Base-by-base conservation (phyloP, 75 land plant genomes). In the Sequoiadendron giganteum region DNA sequence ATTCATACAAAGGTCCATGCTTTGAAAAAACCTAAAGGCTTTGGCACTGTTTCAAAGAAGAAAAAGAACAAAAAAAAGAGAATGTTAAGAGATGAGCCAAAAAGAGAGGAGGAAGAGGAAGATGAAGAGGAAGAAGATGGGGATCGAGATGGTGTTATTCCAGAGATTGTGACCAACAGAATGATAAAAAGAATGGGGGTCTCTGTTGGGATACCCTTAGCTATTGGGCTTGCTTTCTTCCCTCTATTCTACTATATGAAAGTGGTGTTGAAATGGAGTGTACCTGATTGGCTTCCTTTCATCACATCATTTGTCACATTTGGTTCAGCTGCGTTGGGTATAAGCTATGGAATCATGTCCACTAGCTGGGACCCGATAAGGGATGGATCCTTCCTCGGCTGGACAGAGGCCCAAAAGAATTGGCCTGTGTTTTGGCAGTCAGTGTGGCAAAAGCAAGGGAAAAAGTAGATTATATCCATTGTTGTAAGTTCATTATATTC, bases 391-490 rank as follows among this genome's bases (percentile, higher is more conserved):
- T 13, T 96, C 39, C 91, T 95, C 21, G 99, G 99, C 3, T 91
- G 95, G 94, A 95, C 95, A 68, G 93, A 97, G 87, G 90, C 88
- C 18, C 88, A 93, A 88, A 88, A 90, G 89, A 96, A 97, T 86
- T 96, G 99, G 99, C 95, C 92, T 85, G 94, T 92, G 73, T 90
- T 97, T 82, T 94, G 95, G 96, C 91, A 93, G 65, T 85, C 86
- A 47, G 68, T 85, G 32, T 55, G 86, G 86, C 40, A 85, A 49
- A 85, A 55, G 36, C 56, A 19, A 52, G 65, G 86, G 13, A 85
- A 85, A 65, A 85, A 54, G 38, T 54, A 85, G 86, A 36, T 28
- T 7, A 0, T 36, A 36, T 54, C 36, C 68, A 10, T 85, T 16
- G n/a, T 34, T 85, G 65, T 7, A 82, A 42, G 48, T 30, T 45